Evolutionary conservation across 352 stramenopile species (phyloP).

Genomic region (Globisporangium okanoganense): DNA sequence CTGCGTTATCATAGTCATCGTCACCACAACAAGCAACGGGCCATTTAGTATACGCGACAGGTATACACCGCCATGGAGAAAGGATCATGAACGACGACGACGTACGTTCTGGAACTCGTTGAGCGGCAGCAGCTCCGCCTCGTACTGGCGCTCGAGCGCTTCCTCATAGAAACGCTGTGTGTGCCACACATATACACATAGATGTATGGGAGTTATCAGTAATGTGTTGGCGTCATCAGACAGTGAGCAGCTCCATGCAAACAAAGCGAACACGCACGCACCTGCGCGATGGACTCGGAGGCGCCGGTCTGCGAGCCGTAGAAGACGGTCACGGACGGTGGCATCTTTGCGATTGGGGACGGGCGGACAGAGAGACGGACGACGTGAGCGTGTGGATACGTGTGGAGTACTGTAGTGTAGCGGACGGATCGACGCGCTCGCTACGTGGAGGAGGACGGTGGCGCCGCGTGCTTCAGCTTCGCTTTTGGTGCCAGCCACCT

Average conservation of each 20-base stretch:
- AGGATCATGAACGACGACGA: neutral
- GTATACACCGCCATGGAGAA: no score
- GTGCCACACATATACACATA: neutral
- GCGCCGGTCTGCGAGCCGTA: conserved; percentile 89
- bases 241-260: neutral
- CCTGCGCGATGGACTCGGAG: conserved; percentile 82
- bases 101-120: conserved; percentile 72
- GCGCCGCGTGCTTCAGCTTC: no score
- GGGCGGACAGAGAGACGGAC: neutral
- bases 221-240: neutral
- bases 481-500: no score
- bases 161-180: conserved; percentile 63
- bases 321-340: conserved; percentile 48
- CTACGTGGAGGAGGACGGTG: no score
- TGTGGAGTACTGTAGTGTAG: neutral
- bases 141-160: conserved; percentile 49
- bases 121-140: conserved; percentile 46
- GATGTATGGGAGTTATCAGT: neutral
- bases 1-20: conserved; percentile 13
- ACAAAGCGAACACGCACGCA: conserved; percentile 10
- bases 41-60: neutral
- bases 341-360: neutral
- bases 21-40: neutral
- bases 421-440: neutral
- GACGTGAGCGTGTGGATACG: neutral